phyloP scores from a whole-genome alignment of 805 yeast species.

The Pichia cabralensis region DNA sequence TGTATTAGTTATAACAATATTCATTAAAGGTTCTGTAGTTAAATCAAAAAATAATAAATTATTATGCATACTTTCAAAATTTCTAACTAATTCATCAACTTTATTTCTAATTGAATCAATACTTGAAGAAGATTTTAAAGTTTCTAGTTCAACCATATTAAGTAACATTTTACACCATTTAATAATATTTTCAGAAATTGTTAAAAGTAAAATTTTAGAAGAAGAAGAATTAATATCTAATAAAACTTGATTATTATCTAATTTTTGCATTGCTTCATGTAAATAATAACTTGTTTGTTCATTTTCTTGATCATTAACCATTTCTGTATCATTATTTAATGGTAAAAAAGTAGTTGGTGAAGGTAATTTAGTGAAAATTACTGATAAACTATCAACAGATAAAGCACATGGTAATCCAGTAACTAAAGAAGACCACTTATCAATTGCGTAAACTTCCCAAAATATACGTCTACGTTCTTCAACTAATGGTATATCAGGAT shows the following conservation, averaged over 20 bases:
- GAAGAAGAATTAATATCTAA: slow-evolving; percentile 20
- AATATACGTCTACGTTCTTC: slow-evolving; percentile 25
- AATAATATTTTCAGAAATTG: slow-evolving; percentile 23
- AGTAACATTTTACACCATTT: slow-evolving; percentile 26
- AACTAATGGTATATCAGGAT: slow-evolving; percentile 16
- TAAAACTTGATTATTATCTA: slow-evolving; percentile 21
- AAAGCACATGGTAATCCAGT: slow-evolving; percentile 24
- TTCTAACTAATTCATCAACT: slow-evolving; percentile 19
- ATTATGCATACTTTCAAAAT: slow-evolving; percentile 20
- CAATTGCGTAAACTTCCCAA: slow-evolving; percentile 24
- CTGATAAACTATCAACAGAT: slow-evolving; percentile 18
- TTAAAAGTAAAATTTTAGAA: slow-evolving; percentile 19
- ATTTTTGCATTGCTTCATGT: slow-evolving; percentile 23
- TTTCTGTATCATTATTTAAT: slow-evolving; percentile 5
- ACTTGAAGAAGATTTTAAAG: slow-evolving; percentile 14
- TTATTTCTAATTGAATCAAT: slow-evolving; percentile 15
- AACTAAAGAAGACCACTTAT: slow-evolving; percentile 25
- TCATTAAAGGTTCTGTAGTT: slow-evolving; percentile 17
- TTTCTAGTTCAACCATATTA: slow-evolving; percentile 20
- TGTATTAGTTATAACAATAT: slow-evolving; percentile 19
- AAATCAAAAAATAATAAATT: slow-evolving; percentile 21
- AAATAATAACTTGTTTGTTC: slow-evolving; percentile 13
- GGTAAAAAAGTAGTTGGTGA: slow-evolving; percentile 20
- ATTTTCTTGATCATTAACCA: background rate
- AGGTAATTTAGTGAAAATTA: slow-evolving; percentile 23